Percentiles rank a stretch among this genome's conserved stretches.
Evolutionary conservation across 1,284 basidiomycete species (phyloP).

Genomic region (Singerocomus inundabilis): DNA sequence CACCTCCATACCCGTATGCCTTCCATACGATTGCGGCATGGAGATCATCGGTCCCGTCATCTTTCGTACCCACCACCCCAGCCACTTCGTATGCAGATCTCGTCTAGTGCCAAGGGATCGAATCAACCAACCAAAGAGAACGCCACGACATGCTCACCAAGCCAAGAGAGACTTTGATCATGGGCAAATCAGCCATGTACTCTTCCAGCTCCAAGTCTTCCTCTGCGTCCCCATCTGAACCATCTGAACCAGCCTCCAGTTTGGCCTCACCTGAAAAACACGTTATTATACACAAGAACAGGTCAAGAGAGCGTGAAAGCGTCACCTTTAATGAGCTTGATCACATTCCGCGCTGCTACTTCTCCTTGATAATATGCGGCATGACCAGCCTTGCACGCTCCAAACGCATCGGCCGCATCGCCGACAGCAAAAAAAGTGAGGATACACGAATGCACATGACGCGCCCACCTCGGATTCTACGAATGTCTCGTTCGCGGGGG

Average conservation of each 20-base stretch:
- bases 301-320: slow-evolving; percentile 8
- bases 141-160: slow-evolving; percentile 27
- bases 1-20: slow-evolving; percentile 28
- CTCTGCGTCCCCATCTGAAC: slow-evolving; percentile 11
- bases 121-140: neutral
- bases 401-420: slow-evolving; percentile 69
- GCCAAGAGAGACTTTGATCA: slow-evolving; percentile 65
- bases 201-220: slow-evolving; percentile 43
- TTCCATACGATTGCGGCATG: slow-evolving; percentile 44
- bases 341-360: slow-evolving; percentile 53
- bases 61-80: slow-evolving; percentile 42
- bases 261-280: neutral
- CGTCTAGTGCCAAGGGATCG: slow-evolving; percentile 23
- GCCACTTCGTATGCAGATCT: slow-evolving; percentile 42
- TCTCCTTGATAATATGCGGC: slow-evolving; percentile 59
- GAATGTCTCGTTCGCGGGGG: neutral
- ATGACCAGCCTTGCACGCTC: slow-evolving; percentile 70
- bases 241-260: neutral
- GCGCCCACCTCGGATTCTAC: slow-evolving; percentile 19
- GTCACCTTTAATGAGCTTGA: slow-evolving; percentile 37
- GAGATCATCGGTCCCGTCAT: slow-evolving; percentile 48
- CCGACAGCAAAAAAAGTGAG: slow-evolving; percentile 67
- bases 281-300: neutral
- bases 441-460: slow-evolving; percentile 35
- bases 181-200: slow-evolving; percentile 50